Conservation (phyloP, 176 grass and related monocot genomes). For the Avena atlantica region DNA sequence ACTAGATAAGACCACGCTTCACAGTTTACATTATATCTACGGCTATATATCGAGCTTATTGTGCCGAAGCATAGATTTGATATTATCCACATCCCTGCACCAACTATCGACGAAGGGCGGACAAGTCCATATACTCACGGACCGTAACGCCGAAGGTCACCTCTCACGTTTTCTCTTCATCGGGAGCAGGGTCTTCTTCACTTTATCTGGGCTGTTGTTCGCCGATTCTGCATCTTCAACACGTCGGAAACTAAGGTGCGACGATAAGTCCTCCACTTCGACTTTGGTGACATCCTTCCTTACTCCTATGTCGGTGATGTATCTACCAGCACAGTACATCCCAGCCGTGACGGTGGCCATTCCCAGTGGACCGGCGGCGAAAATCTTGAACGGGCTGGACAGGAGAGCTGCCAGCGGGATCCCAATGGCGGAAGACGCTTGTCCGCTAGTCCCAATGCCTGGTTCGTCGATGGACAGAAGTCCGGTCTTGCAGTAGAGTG, state of each 20-base stretch:
- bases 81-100: conserved; percentile 47
- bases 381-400: conserved; percentile 82
- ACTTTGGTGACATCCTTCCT: conserved; percentile 85
- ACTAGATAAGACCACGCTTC: conserved; percentile 28
- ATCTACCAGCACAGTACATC: conserved; percentile 91
- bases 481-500: conserved; percentile 97
- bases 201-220: conserved; percentile 21
- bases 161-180: conserved; percentile 67
- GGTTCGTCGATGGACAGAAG: conserved; percentile 66
- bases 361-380: conserved; percentile 81
- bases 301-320: conserved; percentile 92
- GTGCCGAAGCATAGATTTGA: conserved; percentile 27
- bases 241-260: conserved; percentile 50
- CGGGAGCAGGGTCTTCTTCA: conserved; percentile 50
- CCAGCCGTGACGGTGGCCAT: conserved; percentile 97
- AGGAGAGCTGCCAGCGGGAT: conserved; percentile 82
- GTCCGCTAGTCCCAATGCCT: conserved; percentile 83
- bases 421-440: conserved; percentile 81
- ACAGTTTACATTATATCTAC: background rate
- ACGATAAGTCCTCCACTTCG: conserved; percentile 69
- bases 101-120: background rate
- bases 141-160: background rate
- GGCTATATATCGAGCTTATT: conserved; percentile 48
- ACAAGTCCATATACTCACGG: background rate
- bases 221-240: conserved; percentile 44